Conservation (phyloP, 805 yeast species). For the Candida boidinii region DNA sequence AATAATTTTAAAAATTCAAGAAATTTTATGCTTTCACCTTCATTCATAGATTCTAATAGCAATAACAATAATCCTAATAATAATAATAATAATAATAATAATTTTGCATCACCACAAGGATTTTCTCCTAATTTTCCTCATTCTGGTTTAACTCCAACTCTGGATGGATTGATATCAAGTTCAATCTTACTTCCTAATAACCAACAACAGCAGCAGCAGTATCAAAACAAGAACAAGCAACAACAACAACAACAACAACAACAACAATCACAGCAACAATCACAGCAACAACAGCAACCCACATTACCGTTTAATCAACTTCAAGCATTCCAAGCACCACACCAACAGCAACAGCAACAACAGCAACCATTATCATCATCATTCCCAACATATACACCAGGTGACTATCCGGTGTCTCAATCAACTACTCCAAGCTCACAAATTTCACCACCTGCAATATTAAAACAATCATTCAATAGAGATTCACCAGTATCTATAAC, state of each 20-base stretch:
- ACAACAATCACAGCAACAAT: background rate
- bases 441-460: no score
- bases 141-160: background rate
- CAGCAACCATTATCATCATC: background rate
- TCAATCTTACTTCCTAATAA: background rate
- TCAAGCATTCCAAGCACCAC: background rate
- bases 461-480: no score
- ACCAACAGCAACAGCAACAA: no score
- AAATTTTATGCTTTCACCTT: no score
- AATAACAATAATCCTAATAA: background rate
- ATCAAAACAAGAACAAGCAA: background rate
- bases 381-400: background rate
- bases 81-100: no score
- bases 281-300: constrained; percentile 2
- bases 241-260: constrained; percentile 1
- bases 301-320: background rate
- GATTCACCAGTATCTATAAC: no score
- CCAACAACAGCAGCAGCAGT: background rate
- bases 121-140: no score
- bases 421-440: no score
- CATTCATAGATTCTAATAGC: background rate
- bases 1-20: no score
- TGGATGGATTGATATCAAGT: background rate
- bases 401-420: background rate
- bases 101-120: no score